Conservation (phyloP, 805 yeast species). For the Metschnikowia continentalis region DNA sequence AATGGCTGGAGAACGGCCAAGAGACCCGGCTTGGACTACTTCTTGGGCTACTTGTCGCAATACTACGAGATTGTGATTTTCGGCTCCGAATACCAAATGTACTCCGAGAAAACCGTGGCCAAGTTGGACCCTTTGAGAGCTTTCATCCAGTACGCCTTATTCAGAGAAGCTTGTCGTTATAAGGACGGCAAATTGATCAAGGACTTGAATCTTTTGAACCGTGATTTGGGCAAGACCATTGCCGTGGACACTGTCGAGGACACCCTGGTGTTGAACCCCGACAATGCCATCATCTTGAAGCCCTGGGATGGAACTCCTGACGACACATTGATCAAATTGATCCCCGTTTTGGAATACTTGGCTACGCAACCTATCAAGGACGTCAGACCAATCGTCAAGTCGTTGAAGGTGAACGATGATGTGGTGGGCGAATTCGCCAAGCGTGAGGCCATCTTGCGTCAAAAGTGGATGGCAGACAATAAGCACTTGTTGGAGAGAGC, state of each 20-base stretch:
- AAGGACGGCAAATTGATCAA: constrained; percentile 86
- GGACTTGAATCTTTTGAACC: constrained; percentile 84
- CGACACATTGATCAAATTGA: constrained; percentile 72
- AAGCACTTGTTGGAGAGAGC: constrained; percentile 29
- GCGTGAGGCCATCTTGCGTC: constrained; percentile 74
- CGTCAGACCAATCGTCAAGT: constrained; percentile 79
- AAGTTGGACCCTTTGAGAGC: constrained; percentile 94
- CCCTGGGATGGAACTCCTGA: constrained; percentile 87
- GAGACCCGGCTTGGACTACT: constrained; percentile 97
- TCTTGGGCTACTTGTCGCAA: constrained; percentile 88
- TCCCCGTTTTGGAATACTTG: constrained; percentile 90
- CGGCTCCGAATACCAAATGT: constrained; percentile 78
- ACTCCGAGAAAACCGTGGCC: constrained; percentile 76
- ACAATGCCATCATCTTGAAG: constrained; percentile 80
- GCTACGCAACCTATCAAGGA: constrained; percentile 85
- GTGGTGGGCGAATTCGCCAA: constrained; percentile 76
- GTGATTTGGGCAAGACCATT: constrained; percentile 80
- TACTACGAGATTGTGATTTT: constrained; percentile 94
- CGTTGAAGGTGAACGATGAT: constrained; percentile 62
- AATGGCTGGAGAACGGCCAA: constrained; percentile 98
- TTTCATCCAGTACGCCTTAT: constrained; percentile 78
- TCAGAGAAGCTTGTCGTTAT: constrained; percentile 86
- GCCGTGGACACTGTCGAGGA: constrained; percentile 75
- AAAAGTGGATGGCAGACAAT: constrained; percentile 58
- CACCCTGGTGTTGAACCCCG: constrained; percentile 79